Percentiles rank a stretch among this genome's conserved stretches.
phyloP scores from a whole-genome alignment of 768 basidiomycete genomes.

The Cystofilobasidium capitatum region DNA sequence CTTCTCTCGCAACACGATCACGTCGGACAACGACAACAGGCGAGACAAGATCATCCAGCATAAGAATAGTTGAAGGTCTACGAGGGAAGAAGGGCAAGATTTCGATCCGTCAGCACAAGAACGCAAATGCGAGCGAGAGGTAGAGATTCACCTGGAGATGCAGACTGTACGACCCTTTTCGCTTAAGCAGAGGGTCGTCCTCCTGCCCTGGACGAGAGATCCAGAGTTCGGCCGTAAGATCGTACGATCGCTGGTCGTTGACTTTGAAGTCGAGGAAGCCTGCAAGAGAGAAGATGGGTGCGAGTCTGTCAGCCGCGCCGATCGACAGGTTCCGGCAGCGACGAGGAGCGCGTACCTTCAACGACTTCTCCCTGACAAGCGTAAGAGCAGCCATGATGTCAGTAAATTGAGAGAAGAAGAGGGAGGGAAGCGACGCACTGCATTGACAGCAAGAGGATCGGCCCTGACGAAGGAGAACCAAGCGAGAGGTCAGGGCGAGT shows the following conservation, averaged over 20 bases:
- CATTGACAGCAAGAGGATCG: slow-evolving; percentile 25
- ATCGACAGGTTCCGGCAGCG: neutral
- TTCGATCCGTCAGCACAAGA: neutral
- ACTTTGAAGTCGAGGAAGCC: slow-evolving; percentile 24
- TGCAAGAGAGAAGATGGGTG: neutral
- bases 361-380: slow-evolving; percentile 10
- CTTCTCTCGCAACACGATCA: neutral
- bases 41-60: slow-evolving; percentile 8
- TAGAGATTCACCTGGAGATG: slow-evolving; percentile 2
- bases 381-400: neutral
- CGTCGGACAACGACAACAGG: neutral
- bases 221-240: slow-evolving; percentile 21
- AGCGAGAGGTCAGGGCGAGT: neutral
- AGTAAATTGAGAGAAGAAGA: neutral
- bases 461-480: neutral
- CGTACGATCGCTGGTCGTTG: slow-evolving; percentile 26
- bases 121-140: neutral
- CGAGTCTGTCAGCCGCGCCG: neutral
- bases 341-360: neutral
- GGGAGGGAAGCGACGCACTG: slow-evolving; percentile 2
- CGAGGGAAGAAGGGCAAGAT: too few species aligned
- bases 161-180: slow-evolving; percentile 8
- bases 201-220: neutral
- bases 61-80: slow-evolving; percentile 27
- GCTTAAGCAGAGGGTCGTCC: neutral